Evolutionary conservation across 1,284 basidiomycete genomes (phyloP), one percentile per base, ranked within the genome.

Genomic region (Moesziomyces globuligerus): DNA sequence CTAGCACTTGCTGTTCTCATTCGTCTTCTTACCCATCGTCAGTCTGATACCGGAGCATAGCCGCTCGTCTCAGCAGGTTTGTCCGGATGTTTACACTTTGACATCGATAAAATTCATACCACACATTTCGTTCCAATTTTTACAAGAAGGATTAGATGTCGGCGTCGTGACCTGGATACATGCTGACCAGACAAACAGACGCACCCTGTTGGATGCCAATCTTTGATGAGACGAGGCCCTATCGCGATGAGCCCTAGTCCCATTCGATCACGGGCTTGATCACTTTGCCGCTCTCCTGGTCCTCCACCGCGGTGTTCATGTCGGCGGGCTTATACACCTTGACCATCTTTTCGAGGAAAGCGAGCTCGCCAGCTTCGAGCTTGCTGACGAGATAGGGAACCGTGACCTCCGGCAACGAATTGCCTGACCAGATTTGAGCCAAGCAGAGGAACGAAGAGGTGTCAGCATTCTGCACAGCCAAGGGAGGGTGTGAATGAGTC

Each of bases 241-340:
- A n/a, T n/a, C n/a, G n/a, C n/a, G n/a, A n/a, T 17, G 32, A 17
- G 32, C 2, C 17, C 23, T 28, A 59, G 29, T 13, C 11, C 66
- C 66, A 69, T 18, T 50, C 66, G n/a, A 69, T 69, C 36, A 69
- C 66, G 5, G 66, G 61, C 48, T 69, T 69, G 66, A 69, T 64
- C 9, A 67, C 64, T 25, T 54, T 47, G 26, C 66, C 66, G 28
- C 40, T 46, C 34, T 66, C 58, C 26, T 52, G 46, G 29, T 69
- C 66, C 17, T 44, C 21, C 7, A 69, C 48, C 8, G 61, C 61
- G 13, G 36, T 28, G 50, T 49, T 57, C 47, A 66, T 65, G 10
- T 69, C 66, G 15, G 24, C 53, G 8, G 66, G 66, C 53, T 55
- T 66, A 45, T 66, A 69, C 7, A 54, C 53, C 15, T 45, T 10